Conservation (phyloP, 345 rosid species). For the Chamaenerion angustifolium region DNA sequence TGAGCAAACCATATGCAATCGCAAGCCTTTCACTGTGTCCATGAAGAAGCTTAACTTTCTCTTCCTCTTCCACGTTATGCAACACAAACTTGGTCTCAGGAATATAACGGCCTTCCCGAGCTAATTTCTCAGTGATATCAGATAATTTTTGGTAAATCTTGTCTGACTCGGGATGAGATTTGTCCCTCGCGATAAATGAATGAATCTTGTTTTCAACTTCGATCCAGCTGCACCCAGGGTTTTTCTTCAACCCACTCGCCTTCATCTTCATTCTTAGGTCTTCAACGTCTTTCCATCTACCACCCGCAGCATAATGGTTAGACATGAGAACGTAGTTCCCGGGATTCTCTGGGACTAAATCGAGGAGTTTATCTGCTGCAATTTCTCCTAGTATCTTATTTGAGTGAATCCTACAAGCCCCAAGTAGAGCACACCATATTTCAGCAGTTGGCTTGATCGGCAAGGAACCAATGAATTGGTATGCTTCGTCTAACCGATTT, state of each 20-base stretch:
- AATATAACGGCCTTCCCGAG: slow-evolving; percentile 52
- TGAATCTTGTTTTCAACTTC: slow-evolving; percentile 55
- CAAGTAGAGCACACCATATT: slow-evolving; percentile 81
- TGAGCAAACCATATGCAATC: slow-evolving; percentile 51
- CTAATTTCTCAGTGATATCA: slow-evolving; percentile 36
- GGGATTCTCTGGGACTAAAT: slow-evolving; percentile 41
- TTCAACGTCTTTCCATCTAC: slow-evolving; percentile 62
- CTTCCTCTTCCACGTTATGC: slow-evolving; percentile 48
- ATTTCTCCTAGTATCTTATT: slow-evolving; percentile 55
- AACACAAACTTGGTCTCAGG: slow-evolving; percentile 54
- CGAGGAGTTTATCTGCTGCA: slow-evolving; percentile 48
- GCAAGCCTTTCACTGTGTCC: slow-evolving; percentile 83
- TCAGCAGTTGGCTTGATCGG: slow-evolving; percentile 48
- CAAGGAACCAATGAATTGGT: slow-evolving; percentile 51
- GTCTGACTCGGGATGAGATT: slow-evolving; percentile 50
- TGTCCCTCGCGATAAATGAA: slow-evolving; percentile 67
- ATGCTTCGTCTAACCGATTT: slow-evolving; percentile 57
- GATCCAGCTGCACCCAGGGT: slow-evolving; percentile 91
- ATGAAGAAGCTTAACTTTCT: slow-evolving; percentile 54
- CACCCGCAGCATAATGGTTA: slow-evolving; percentile 58
- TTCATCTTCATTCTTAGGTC: slow-evolving; percentile 52
- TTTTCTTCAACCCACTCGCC: slow-evolving; percentile 58
- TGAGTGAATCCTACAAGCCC: slow-evolving; percentile 64
- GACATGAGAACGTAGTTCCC: slow-evolving; percentile 78
- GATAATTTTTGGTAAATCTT: slow-evolving; percentile 39